These are phyloP conservation scores for Lactarius tabidus DNA, from an alignment of 768 basidiomycete species.

Conservation along the genomic window DNA sequence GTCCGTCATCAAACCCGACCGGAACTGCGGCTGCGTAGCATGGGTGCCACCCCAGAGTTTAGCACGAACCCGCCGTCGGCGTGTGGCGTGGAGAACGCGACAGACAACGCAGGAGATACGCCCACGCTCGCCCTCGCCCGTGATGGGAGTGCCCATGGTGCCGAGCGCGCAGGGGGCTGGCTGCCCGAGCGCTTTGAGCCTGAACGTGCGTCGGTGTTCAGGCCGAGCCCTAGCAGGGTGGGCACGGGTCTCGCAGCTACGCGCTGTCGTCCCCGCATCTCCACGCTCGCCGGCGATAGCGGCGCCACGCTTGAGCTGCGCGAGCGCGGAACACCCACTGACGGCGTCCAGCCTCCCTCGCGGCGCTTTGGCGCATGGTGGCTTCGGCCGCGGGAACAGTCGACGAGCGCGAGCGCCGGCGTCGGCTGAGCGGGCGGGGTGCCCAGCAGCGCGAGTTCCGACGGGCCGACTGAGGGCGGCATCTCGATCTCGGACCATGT, in stretches of 20 bases:
- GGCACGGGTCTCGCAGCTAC: background rate
- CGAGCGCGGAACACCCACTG: conserved; percentile 39
- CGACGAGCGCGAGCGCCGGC: conserved; percentile 6
- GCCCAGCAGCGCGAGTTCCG: conserved; percentile 13
- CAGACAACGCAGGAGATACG: conserved; percentile 18
- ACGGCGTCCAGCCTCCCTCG: conserved; percentile 35
- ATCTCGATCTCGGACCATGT: conserved; percentile 21
- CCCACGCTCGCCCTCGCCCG: conserved; percentile 20
- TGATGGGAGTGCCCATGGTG: conserved; percentile 19
- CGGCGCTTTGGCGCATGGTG: background rate
- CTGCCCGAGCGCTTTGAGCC: conserved; percentile 21
- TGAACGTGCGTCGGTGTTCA: background rate
- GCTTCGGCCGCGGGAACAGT: conserved; percentile 14
- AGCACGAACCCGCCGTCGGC: conserved; percentile 21
- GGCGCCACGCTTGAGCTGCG: conserved; percentile 47
- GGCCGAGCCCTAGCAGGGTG: background rate
- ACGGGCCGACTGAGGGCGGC: conserved; percentile 13
- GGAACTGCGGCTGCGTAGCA: conserved; percentile 14
- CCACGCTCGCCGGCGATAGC: conserved; percentile 38
- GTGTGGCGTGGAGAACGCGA: conserved; percentile 15
- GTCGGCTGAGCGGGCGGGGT: conserved; percentile 14
- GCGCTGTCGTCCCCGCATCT: conserved; percentile 17
- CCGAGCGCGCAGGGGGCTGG: conserved; percentile 18
- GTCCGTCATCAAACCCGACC: conserved; percentile 3
- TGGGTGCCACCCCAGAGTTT: background rate